Base-by-base conservation (phyloP, 2,329 filamentous ascomycete genomes). In the Aspergillus aculeatus region DNA sequence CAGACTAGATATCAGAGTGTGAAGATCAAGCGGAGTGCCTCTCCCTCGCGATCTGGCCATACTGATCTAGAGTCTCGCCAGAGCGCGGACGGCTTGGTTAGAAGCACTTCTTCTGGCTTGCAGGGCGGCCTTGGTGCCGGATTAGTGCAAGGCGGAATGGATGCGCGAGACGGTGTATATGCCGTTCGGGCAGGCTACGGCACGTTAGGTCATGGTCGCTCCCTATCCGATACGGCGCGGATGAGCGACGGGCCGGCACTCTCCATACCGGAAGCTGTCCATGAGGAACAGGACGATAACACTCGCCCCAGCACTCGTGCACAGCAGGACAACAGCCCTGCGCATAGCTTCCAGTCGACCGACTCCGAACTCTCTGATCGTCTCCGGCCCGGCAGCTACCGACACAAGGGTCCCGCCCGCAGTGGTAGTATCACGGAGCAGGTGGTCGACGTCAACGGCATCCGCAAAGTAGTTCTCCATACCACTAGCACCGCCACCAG, bases 401-500 rank as follows among this genome's bases (percentile, higher is more conserved):
- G 72, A 19, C 75, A 75, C 53, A 78, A 78, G 35, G 80, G 83
- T 9, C 79, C 81, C 4, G 86, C 87, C 5, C 82, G 89, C 58
- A 91, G 87, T 66, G 90, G 90, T 29, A 91, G 88, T 71, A 91
- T 93, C 67, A 92, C 89, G 0, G 89, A 93, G 74, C 90, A 89
- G 62, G 80, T 90, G n/a, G 79, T 92, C 58, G 88, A 93, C 69
- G 81, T 88, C 2, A 86, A 88, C 57, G 90, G 90, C 2, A 83
- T 92, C 55, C 85, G 86, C 64, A 94, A 94, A 76, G 85, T 92
- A 49, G 85, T 94, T 1, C 80, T 94, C 26, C 88, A 91, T 69
- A 87, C 87, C 3, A 89, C 82, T 69, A 87, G 87, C 3, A 89
- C 82, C 26, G 86, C 83, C 65, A 83, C 82, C 19, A 82, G 78